Evolutionary conservation across 768 basidiomycete species (phyloP).

Genomic region (Tubosaeta brunneosetosa): DNA sequence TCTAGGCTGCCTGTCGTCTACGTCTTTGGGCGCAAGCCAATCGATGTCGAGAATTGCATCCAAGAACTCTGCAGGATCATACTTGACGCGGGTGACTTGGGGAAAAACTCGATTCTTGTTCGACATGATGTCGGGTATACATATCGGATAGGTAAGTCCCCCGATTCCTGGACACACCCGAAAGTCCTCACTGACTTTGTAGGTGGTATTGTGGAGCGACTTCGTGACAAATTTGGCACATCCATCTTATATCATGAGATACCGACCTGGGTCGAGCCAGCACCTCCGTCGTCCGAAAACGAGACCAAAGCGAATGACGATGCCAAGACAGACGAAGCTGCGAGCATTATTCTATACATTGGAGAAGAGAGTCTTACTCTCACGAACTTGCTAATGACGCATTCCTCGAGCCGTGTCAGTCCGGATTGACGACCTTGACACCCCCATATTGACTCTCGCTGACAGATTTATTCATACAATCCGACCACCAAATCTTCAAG

Average conservation of each 20-base stretch:
- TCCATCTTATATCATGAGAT: slow-evolving; percentile 37
- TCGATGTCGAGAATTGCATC: slow-evolving; percentile 55
- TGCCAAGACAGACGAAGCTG: background rate
- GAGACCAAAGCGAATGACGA: background rate
- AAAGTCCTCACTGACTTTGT: too few species aligned
- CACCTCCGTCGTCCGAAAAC: background rate
- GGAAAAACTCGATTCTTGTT: slow-evolving; percentile 43
- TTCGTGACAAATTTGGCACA: slow-evolving; percentile 24
- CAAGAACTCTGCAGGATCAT: slow-evolving; percentile 31
- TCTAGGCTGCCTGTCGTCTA: slow-evolving; percentile 87
- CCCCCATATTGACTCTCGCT: background rate
- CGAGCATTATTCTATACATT: slow-evolving; percentile 47
- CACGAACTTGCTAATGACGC: slow-evolving; percentile 83
- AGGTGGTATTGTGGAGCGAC: slow-evolving; percentile 17
- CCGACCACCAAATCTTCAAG: slow-evolving; percentile 45
- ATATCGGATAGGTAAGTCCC: slow-evolving; percentile 53
- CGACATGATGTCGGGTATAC: slow-evolving; percentile 77
- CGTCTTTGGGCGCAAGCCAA: slow-evolving; percentile 72
- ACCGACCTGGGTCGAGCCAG: slow-evolving; percentile 24
- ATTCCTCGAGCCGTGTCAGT: slow-evolving; percentile 59
- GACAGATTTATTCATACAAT: slow-evolving; percentile 74
- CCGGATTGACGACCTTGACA: background rate
- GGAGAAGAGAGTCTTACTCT: slow-evolving; percentile 78
- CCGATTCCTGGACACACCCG: background rate
- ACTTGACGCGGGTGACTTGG: background rate